These are phyloP conservation scores for Trypanosoma scelopori DNA, from an alignment of 208 protist genomes.

Conservation along the genomic window DNA sequence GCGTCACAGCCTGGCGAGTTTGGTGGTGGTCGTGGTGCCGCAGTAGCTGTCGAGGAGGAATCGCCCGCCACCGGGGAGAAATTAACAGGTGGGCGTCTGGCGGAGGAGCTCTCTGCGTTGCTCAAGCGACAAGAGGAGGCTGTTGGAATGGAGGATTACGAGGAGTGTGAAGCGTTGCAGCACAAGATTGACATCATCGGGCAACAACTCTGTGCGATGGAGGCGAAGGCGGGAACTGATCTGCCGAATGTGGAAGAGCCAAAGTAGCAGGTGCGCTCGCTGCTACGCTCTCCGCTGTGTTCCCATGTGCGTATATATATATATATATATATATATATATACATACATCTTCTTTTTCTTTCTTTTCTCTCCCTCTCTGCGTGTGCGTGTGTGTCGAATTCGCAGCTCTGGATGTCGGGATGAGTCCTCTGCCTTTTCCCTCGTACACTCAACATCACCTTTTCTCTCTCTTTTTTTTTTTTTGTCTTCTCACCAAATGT, in stretches of 20 bases:
- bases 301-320: background rate
- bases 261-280: too few relatives aligned
- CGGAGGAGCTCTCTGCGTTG: background rate
- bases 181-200: slow-evolving; percentile 7
- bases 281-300: background rate
- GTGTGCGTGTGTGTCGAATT: background rate
- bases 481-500: background rate
- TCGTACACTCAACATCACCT: too few relatives aligned
- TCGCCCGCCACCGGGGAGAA: background rate
- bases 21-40: too few relatives aligned
- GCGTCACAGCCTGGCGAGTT: background rate
- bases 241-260: too few relatives aligned
- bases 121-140: background rate
- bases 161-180: slow-evolving; percentile 20
- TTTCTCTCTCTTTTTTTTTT: background rate
- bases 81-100: background rate
- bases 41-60: background rate
- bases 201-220: background rate
- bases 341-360: background rate
- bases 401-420: background rate
- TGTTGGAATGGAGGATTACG: slow-evolving; percentile 11
- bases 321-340: slow-evolving; percentile 6
- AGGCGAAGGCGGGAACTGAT: background rate
- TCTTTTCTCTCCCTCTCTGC: background rate
- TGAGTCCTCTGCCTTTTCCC: background rate